Evolutionary conservation across 768 basidiomycete genomes (phyloP), one percentile per base, ranked within the genome.

Genomic region (Leccinum pellstonianum): DNA sequence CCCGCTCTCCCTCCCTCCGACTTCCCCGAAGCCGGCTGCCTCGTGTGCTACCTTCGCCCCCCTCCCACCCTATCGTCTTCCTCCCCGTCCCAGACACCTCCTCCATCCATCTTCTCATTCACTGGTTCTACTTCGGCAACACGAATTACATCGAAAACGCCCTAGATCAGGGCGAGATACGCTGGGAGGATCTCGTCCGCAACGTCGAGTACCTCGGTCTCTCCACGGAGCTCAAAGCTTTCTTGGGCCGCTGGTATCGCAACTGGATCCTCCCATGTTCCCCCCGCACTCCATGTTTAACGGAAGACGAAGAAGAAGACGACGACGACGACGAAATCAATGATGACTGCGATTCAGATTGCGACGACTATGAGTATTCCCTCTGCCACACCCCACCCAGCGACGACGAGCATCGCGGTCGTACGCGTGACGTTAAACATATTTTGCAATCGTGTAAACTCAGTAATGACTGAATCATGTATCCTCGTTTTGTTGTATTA

Each of bases 181-280:
- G 84, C 51, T 95, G 93, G 93, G 90, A 94, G 66, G 91, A 91
- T 29, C 78, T 95, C 61, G 91, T 91, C 19, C 85, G 88, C 60
- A 96, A 95, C 71, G 92, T 89, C 69, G 93, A 95, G 70, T 95
- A 92, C 68, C 86, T 96, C 52, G 88, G 86, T 19, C 81, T 95
- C 62, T 79, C 84, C 55, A 76, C 84, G 17, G 86, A 90, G 48
- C 85, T 95, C 73, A 93, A 91, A 70, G 73, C 86, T 15, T 90
- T 90, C 68, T 78, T 94, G 52, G 85, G 87, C 0, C 80, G 78
- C 58, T 95, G 90, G 88, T 92, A 89, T 73, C 77, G 81, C 55
- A 77, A 79, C 27, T 88, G 88, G 87, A 68, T 84, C 48, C 76
- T 82, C 54, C 74, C 79, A 1, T 70, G 69, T 47, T 74, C 70